Percentiles rank a stretch among this genome's conserved stretches.
These are phyloP conservation scores for Pyricularia grisea DNA, from an alignment of 2,329 filamentous ascomycete species.

Conservation along the genomic window DNA sequence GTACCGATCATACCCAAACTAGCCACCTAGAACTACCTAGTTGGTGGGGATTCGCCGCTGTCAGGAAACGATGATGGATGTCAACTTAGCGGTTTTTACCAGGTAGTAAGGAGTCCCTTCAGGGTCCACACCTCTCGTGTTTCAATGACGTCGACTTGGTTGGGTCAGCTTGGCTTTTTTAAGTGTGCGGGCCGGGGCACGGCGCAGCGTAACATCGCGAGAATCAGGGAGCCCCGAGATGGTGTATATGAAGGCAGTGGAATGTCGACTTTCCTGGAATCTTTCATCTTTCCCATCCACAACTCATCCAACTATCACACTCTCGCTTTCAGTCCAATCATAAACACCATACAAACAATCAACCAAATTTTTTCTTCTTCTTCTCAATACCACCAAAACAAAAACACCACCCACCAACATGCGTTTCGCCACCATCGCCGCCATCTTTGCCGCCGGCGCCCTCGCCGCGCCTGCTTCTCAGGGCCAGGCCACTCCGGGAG, in stretches of 20 bases:
- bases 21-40: too few species aligned
- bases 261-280: background rate
- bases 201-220: background rate
- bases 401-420: background rate
- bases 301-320: background rate
- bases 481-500: background rate
- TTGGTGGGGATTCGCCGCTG: background rate
- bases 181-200: background rate
- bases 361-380: too few species aligned
- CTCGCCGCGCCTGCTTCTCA: background rate
- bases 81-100: background rate
- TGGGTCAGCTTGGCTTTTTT: too few species aligned
- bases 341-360: background rate
- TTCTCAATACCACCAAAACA: background rate
- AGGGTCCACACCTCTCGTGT: background rate
- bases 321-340: background rate
- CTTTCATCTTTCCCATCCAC: background rate
- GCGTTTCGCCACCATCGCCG: slow-evolving; percentile 1
- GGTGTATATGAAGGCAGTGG: background rate
- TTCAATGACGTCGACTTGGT: background rate
- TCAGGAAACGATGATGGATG: background rate
- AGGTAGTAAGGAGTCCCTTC: background rate
- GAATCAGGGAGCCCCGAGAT: background rate
- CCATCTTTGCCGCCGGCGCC: background rate
- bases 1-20: background rate